Percentiles rank a stretch among this genome's conserved stretches.
These are phyloP conservation scores for Articulospora tetracladia DNA, from an alignment of 495 filamentous ascomycete genomes.

Conservation along the genomic window DNA sequence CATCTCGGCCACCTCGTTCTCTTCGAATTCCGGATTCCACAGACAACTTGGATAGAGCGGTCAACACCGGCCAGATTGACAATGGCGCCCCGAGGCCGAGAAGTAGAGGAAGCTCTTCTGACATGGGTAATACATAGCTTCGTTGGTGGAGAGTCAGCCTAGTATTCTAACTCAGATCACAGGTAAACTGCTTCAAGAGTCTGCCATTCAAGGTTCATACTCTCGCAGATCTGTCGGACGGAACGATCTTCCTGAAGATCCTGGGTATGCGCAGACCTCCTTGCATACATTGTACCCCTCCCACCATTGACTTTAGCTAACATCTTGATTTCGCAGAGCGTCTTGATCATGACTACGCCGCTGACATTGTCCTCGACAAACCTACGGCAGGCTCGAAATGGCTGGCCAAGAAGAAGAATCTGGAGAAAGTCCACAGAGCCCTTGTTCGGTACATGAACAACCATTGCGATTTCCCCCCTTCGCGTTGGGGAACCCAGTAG, in stretches of 20 bases:
- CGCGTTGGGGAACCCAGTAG: slow-evolving; percentile 41
- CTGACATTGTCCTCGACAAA: slow-evolving; percentile 49
- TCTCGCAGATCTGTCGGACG: slow-evolving; percentile 68
- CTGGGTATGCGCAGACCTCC: slow-evolving; percentile 61
- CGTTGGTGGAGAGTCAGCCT: neutral
- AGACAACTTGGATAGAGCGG: neutral
- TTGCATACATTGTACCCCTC: slow-evolving; percentile 10
- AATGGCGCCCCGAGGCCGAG: neutral
- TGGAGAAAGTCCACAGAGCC: slow-evolving; percentile 66
- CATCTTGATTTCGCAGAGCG: slow-evolving; percentile 36
- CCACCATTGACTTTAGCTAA: slow-evolving; percentile 5
- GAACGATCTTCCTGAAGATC: slow-evolving; percentile 57
- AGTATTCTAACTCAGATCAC: slow-evolving; percentile 7
- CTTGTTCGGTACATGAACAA: slow-evolving; percentile 63
- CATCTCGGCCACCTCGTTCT: neutral
- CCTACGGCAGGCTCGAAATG: slow-evolving; percentile 42
- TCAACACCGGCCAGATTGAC: neutral
- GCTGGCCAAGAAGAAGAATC: slow-evolving; percentile 49
- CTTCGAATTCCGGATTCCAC: neutral
- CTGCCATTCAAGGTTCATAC: slow-evolving; percentile 13
- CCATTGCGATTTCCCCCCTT: slow-evolving; percentile 45
- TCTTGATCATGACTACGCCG: slow-evolving; percentile 66
- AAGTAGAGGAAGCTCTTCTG: slow-evolving; percentile 16
- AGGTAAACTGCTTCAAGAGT: slow-evolving; percentile 24
- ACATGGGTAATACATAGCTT: slow-evolving; percentile 21